These are phyloP conservation scores for Macrolepiota fuliginosa DNA, from an alignment of 768 basidiomycete genomes.

Conservation along the genomic window DNA sequence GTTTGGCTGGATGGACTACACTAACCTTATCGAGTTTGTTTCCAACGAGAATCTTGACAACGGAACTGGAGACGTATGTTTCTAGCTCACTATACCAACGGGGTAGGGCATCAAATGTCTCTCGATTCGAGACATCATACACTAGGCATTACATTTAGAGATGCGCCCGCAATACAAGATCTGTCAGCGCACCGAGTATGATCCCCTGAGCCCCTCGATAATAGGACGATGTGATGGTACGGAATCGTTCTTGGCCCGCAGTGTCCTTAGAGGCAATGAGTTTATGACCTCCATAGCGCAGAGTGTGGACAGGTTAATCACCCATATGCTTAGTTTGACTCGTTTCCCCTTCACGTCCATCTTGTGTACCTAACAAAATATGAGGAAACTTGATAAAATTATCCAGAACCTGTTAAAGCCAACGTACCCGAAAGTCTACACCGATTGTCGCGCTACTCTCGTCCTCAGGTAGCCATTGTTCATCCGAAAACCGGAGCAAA, in stretches of 20 bases:
- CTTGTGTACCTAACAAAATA: constrained; percentile 66
- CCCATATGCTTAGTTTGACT: constrained; percentile 97
- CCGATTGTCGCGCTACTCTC: constrained; percentile 85
- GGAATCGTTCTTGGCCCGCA: constrained; percentile 94
- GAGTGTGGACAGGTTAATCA: constrained; percentile 31
- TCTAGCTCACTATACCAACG: constrained; percentile 93
- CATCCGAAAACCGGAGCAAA: constrained; percentile 92
- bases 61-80: constrained; percentile 82
- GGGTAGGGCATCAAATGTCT: constrained; percentile 92
- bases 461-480: constrained; percentile 91
- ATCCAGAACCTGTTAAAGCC: background rate
- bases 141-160: constrained; percentile 43
- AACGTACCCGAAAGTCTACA: constrained; percentile 78
- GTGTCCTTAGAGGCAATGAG: constrained; percentile 62
- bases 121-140: constrained; percentile 91
- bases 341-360: constrained; percentile 82
- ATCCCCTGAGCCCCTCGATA: constrained; percentile 88
- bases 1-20: background rate
- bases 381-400: background rate
- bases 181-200: constrained; percentile 54
- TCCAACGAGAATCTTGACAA: constrained; percentile 93
- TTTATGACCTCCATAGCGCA: background rate
- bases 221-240: constrained; percentile 93
- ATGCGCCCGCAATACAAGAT: background rate
- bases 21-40: constrained; percentile 86